Evolutionary conservation across 176 grass and related monocot species (phyloP).

Genomic region (Cymbopogon citratus): DNA sequence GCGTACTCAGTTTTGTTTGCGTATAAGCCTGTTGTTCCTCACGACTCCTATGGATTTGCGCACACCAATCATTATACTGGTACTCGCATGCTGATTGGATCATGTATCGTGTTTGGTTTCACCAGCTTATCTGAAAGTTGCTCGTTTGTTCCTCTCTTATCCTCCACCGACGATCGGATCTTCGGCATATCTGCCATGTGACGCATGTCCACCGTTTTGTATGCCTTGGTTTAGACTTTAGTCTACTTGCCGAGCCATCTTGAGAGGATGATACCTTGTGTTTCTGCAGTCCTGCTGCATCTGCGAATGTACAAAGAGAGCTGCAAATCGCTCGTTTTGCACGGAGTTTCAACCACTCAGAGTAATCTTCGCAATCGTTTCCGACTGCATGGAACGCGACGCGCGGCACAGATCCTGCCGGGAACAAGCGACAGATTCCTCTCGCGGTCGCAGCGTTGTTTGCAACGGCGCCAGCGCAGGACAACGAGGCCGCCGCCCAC

Average conservation of each 20-base stretch:
- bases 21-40: not conserved
- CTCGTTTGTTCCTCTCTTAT: not conserved
- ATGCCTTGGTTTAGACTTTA: not conserved
- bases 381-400: not conserved
- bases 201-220: not conserved
- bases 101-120: not conserved
- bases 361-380: not conserved
- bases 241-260: not conserved
- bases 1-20: not conserved
- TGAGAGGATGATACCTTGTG: not conserved
- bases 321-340: not conserved
- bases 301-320: too few relatives aligned
- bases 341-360: not conserved
- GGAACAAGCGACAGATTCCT: slow-evolving; percentile 1
- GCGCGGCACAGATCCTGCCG: not conserved
- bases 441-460: not conserved
- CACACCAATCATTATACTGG: not conserved
- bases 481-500: not conserved
- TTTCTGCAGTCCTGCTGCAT: too few relatives aligned
- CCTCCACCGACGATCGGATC: not conserved
- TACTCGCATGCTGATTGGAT: not conserved
- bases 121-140: not conserved
- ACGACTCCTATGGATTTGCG: not conserved
- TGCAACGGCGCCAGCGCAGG: slow-evolving; percentile 10
- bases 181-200: not conserved